Evolutionary conservation across 495 filamentous ascomycete species (phyloP).

Genomic region (Entonaema liquescens): DNA sequence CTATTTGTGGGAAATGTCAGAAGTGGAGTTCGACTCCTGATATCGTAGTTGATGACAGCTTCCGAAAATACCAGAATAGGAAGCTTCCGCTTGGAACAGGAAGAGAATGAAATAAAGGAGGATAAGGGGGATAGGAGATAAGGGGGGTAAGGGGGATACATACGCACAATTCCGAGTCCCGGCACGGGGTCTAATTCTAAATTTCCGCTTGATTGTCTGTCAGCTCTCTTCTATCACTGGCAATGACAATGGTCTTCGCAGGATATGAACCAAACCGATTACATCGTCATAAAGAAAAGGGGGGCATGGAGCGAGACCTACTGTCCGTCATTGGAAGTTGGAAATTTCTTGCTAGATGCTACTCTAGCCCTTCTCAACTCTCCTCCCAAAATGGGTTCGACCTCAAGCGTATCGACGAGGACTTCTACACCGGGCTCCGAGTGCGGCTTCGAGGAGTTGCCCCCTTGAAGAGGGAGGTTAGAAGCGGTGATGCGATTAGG

Average conservation of each 20-base stretch:
- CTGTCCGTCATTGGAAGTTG: conserved; percentile 41
- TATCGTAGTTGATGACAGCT: background rate
- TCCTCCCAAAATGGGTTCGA: conserved; percentile 34
- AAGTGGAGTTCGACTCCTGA: conserved; percentile 7
- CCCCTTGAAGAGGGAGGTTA: conserved; percentile 31
- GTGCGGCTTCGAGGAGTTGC: conserved; percentile 19
- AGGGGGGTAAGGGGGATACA: conserved; percentile 8
- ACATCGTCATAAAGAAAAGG: background rate
- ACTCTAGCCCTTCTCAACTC: conserved; percentile 37
- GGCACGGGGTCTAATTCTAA: conserved; percentile 30
- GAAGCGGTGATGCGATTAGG: conserved; percentile 41
- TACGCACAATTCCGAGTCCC: conserved; percentile 37
- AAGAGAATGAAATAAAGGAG: background rate
- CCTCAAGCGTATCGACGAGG: conserved; percentile 34
- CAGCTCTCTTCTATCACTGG: conserved; percentile 8
- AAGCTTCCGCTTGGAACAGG: background rate
- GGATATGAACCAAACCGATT: background rate
- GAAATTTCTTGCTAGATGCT: conserved; percentile 36
- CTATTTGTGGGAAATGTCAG: conserved; percentile 22
- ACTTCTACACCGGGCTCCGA: conserved; percentile 36
- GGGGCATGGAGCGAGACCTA: conserved; percentile 28
- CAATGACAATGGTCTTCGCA: background rate
- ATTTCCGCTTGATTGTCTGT: conserved; percentile 21
- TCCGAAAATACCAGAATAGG: background rate
- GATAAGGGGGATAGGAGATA: background rate